phyloP scores from a whole-genome alignment of 148 eudicot genomes.

The Pouteria glomerata region DNA sequence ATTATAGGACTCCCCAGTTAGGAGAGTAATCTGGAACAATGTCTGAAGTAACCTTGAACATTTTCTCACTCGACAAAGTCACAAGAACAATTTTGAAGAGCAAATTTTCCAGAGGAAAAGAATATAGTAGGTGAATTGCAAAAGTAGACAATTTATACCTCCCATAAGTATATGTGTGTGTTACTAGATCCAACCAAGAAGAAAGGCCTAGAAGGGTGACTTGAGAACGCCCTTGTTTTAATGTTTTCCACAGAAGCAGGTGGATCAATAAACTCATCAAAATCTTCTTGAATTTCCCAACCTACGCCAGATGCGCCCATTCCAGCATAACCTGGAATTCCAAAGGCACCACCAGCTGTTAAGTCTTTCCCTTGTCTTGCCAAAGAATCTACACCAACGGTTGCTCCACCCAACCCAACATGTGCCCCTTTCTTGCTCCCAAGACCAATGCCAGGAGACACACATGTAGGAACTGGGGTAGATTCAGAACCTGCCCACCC shows the following conservation, averaged over 20 bases:
- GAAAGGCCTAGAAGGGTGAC: conserved; percentile 89
- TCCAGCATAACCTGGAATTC: conserved; percentile 73
- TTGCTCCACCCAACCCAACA: conserved; percentile 87
- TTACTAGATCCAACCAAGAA: conserved; percentile 94
- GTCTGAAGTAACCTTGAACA: too few species aligned
- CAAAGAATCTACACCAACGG: conserved; percentile 50
- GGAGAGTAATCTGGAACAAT: background rate
- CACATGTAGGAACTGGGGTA: conserved; percentile 76
- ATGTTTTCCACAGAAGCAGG: conserved; percentile 75
- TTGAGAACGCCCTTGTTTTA: conserved; percentile 66
- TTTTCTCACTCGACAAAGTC: background rate
- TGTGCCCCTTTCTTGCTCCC: conserved; percentile 59
- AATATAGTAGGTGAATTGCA: background rate
- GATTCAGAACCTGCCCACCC: conserved; percentile 89
- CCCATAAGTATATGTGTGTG: conserved; percentile 90
- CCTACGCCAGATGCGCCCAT: conserved; percentile 69
- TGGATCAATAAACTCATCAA: conserved; percentile 73
- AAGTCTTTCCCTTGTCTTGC: conserved; percentile 47
- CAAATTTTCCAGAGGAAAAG: background rate
- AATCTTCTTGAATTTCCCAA: conserved; percentile 83
- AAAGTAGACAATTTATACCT: conserved; percentile 45
- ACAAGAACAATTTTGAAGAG: background rate
- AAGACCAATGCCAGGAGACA: conserved; percentile 74
- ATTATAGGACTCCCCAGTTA: background rate
- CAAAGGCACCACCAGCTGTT: conserved; percentile 64